phyloP scores from a whole-genome alignment of 2,329 filamentous ascomycete genomes.

The Apiospora hydei region DNA sequence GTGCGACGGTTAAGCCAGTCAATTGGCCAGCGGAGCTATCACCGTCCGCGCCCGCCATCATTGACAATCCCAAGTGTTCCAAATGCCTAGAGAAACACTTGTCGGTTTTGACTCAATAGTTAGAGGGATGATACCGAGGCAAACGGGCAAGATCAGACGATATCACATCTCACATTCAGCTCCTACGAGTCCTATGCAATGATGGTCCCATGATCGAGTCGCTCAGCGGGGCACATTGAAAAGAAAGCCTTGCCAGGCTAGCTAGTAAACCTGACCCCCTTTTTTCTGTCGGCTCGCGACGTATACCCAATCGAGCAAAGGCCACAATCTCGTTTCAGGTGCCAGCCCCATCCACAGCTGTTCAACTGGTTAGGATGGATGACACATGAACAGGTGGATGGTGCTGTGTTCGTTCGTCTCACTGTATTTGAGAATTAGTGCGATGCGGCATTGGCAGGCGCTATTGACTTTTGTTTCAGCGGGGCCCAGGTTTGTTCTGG shows the following conservation, averaged over 20 bases:
- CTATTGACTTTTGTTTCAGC: no score
- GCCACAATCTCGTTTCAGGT: not conserved
- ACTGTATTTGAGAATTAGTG: no score
- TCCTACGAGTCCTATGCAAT: not conserved
- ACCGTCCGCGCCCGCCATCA: not conserved
- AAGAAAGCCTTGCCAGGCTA: not conserved
- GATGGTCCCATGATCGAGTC: not conserved
- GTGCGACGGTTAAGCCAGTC: not conserved
- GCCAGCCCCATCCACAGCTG: slow-evolving; percentile 3
- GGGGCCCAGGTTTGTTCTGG: not conserved
- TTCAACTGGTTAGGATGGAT: not conserved
- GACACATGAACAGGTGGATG: slow-evolving; percentile 5
- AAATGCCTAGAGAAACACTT: not conserved
- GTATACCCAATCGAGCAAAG: not conserved
- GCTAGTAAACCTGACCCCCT: not conserved
- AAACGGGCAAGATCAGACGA: not conserved
- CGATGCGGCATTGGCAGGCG: not conserved
- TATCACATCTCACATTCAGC: not conserved
- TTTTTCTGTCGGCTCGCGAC: not conserved
- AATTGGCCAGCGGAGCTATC: not conserved
- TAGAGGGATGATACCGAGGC: not conserved
- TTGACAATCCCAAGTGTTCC: not conserved
- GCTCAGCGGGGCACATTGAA: not conserved
- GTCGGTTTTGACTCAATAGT: not conserved
- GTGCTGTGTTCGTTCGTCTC: not conserved